Percentiles rank a stretch among this genome's conserved stretches.
phyloP scores from a whole-genome alignment of 257 asterid species.

The Gardenia jasminoides region DNA sequence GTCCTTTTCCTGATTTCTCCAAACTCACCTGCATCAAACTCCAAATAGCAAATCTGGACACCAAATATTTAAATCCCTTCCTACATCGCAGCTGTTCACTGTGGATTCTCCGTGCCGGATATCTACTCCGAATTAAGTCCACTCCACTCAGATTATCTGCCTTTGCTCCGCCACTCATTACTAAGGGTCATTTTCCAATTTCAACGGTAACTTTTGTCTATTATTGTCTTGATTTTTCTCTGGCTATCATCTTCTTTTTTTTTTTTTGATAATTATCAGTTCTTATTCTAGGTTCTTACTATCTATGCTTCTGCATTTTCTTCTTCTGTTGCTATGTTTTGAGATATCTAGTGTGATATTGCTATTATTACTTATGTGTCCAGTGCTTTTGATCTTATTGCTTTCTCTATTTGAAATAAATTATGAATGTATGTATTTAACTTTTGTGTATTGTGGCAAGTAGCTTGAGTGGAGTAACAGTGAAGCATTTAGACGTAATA shows the following conservation, averaged over 20 bases:
- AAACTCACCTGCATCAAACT: too few species aligned
- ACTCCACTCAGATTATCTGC: slow-evolving; percentile 1
- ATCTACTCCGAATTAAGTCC: slow-evolving; percentile 6
- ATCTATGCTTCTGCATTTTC: not conserved
- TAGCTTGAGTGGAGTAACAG: not conserved
- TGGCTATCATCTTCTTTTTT: not conserved
- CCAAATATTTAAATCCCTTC: too few species aligned
- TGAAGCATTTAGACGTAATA: not conserved
- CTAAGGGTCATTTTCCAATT: slow-evolving; percentile 7
- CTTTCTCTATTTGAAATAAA: not conserved
- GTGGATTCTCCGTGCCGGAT: slow-evolving; percentile 26
- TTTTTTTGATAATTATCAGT: not conserved
- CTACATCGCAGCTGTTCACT: slow-evolving; percentile 47
- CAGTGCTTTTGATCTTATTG: slow-evolving; percentile 5
- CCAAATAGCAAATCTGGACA: too few species aligned
- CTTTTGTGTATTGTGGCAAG: not conserved
- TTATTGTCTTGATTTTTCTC: not conserved
- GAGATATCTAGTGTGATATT: slow-evolving; percentile 12
- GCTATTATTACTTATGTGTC: not conserved
- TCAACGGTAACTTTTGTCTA: not conserved
- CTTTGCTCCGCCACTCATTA: slow-evolving; percentile 14
- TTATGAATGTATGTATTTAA: not conserved
- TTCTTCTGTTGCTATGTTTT: not conserved
- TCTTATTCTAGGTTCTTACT: not conserved
- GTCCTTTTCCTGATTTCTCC: too few species aligned